Conservation (phyloP, 345 rosid species). For the Punica granatum region DNA sequence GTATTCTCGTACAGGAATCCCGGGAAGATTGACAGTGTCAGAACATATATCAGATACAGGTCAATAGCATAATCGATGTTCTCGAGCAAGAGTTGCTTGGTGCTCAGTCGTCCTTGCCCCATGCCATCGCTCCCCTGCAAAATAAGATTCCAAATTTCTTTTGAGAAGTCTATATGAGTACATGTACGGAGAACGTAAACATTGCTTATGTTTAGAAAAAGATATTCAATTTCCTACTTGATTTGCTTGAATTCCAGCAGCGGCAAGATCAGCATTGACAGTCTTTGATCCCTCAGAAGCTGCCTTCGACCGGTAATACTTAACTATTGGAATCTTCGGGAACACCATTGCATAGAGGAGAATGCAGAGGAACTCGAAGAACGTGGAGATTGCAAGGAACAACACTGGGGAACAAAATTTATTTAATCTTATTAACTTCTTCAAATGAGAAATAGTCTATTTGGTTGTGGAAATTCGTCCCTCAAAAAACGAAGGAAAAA, state of each 20-base stretch:
- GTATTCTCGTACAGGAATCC: slow-evolving; percentile 14
- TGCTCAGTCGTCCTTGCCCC: background rate
- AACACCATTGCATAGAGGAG: background rate
- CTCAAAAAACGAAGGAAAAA: background rate
- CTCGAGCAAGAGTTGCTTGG: slow-evolving; percentile 9
- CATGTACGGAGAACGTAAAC: too few species aligned
- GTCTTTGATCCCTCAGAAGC: slow-evolving; percentile 14
- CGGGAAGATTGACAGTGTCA: slow-evolving; percentile 13
- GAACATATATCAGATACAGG: slow-evolving; percentile 11
- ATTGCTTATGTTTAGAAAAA: background rate
- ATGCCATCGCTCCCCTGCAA: background rate
- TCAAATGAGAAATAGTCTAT: too few species aligned
- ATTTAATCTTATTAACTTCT: too few species aligned
- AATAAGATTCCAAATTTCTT: too few species aligned
- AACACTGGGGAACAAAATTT: background rate
- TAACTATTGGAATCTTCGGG: slow-evolving; percentile 8
- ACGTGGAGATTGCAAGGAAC: slow-evolving; percentile 4
- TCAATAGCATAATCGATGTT: slow-evolving; percentile 11
- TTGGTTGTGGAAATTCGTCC: too few species aligned
- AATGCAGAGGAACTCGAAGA: slow-evolving; percentile 7
- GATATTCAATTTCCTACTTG: background rate
- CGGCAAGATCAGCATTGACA: slow-evolving; percentile 15
- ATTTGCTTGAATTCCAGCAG: slow-evolving; percentile 12
- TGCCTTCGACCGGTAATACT: background rate
- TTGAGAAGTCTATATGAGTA: too few species aligned